Conservation (phyloP, 2,329 filamentous ascomycete species). For the Penicillium digitatum region DNA sequence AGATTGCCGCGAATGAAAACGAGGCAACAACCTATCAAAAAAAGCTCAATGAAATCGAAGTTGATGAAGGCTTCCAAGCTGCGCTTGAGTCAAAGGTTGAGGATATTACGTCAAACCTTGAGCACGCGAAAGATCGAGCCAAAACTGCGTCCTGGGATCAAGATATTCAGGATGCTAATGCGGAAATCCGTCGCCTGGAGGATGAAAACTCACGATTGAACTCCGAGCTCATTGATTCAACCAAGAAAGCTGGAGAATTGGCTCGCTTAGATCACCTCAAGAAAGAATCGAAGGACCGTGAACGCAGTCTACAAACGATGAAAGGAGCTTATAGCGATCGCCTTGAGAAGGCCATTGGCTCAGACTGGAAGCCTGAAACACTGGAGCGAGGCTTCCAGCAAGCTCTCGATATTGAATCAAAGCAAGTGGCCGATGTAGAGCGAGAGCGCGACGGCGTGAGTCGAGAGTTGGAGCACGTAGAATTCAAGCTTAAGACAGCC, state of each 20-base stretch:
- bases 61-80: slow-evolving; percentile 81
- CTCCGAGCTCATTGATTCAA: slow-evolving; percentile 78
- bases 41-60: slow-evolving; percentile 66
- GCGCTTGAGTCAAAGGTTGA: slow-evolving; percentile 69
- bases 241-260: slow-evolving; percentile 72
- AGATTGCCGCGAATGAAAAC: slow-evolving; percentile 69
- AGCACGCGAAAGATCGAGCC: slow-evolving; percentile 60
- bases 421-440: slow-evolving; percentile 61
- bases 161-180: slow-evolving; percentile 63
- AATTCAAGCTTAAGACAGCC: slow-evolving; percentile 65
- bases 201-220: slow-evolving; percentile 67
- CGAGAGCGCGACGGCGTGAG: slow-evolving; percentile 65
- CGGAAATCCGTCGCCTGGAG: slow-evolving; percentile 65
- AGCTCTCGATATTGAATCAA: slow-evolving; percentile 55
- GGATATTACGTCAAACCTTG: slow-evolving; percentile 62
- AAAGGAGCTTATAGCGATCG: slow-evolving; percentile 68
- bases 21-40: slow-evolving; percentile 63
- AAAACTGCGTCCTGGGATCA: slow-evolving; percentile 64
- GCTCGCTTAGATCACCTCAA: slow-evolving; percentile 80
- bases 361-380: slow-evolving; percentile 64
- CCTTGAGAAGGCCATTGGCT: slow-evolving; percentile 61
- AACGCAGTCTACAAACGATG: slow-evolving; percentile 73
- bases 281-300: slow-evolving; percentile 70
- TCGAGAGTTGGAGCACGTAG: slow-evolving; percentile 71
- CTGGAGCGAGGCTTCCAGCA: slow-evolving; percentile 69